Base-by-base conservation (phyloP, 1,284 basidiomycete genomes). In the Microbotryum silenes-acaulis region DNA sequence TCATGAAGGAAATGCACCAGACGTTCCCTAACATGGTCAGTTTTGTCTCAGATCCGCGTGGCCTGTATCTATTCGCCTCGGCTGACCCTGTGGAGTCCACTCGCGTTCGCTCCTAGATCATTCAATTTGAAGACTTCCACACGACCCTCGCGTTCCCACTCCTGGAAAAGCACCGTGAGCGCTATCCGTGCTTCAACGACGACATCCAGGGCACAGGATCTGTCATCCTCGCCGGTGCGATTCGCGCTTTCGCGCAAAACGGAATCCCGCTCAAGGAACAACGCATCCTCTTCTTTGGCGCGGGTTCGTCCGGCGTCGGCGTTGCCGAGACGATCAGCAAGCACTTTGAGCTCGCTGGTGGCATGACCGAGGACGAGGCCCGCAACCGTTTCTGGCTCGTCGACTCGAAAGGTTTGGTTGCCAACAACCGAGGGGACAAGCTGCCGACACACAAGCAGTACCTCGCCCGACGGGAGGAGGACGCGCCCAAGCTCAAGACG, bases 281-380 rank as follows among this genome's bases (percentile, higher is more conserved):
- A 74, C 84, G 85, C 61, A 90, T 96, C 69, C 83, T 96, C 51
- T 94, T 96, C 82, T 85, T 91, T 54, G 91, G 91, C 25, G 88
- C 91, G 4, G 91, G 90, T 18, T 89, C 87, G 18, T 88, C 88
- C 6, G 89, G 89, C 62, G 87, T 93, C 51, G 91, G 93, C 64
- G 91, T 96, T 51, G 91, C 86, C 58, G 85, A 83, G 78, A 90
- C 93, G 74, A 81, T 94, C 68, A 83, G 85, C 80, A 89, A 86
- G 76, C 92, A 91, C 81, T 93, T 93, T 80, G 87, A 81, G 54
- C 78, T 89, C 65, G 57, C 64, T 47, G 74, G 75, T 56, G 89
- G 90, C 21, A 75, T 92, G 69, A 81, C 82, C 4, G 80, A 83
- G 72, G 81, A 90, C 67, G 84, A 92, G 74, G 91, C 90, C n/a